Evolutionary conservation across 1,284 basidiomycete genomes (phyloP), one percentile per base, ranked within the genome.

Genomic region (Trichosporon inkin): DNA sequence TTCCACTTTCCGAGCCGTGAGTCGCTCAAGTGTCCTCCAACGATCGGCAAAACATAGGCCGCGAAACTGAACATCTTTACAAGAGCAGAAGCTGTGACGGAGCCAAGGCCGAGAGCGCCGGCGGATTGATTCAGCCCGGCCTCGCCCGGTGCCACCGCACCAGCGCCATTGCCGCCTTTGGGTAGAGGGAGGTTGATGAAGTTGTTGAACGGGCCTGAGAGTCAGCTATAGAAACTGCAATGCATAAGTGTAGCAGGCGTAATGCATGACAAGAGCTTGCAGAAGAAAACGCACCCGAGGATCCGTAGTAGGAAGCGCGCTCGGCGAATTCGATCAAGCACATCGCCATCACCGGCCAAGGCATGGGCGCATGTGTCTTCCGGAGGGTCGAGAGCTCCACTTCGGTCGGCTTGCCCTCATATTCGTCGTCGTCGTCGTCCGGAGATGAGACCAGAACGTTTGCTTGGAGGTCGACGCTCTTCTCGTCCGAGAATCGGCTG

Each of bases 1-100:
- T 88, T 88, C 82, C 83, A 90, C 17, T 88, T 84, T 39, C 88
- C 88, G 81, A 83, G 85, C 55, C 84, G 82, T 53, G 65, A 66
- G 63, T 77, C 61, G n/a, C 88, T 86, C 41, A 90, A 78, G 69
- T 86, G 88, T 56, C 71, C 74, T 52, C 75, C 74, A 14, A 68
- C 61, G 56, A 77, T 72, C 4, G 59, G 59, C 32, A 74, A 63
- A 13, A 68, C 57, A 62, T 74, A 75, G 10, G 70, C 63, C 16
- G 72, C 61, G 66, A 75, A 74, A 44, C 55, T 71, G 66, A 73
- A 73, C 40, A 66, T 62, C 28, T 65, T 65, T 34, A 60, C 64
- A 39, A 75, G 36, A 14, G 70, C 73, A 11, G 67, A 63, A 24
- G 68, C 66, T 4, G 60, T 56, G 34, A 67, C 65, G 10, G 68